These are phyloP conservation scores for Epichloe aotearoae DNA, from an alignment of 2,329 filamentous ascomycete genomes.

Conservation along the genomic window DNA sequence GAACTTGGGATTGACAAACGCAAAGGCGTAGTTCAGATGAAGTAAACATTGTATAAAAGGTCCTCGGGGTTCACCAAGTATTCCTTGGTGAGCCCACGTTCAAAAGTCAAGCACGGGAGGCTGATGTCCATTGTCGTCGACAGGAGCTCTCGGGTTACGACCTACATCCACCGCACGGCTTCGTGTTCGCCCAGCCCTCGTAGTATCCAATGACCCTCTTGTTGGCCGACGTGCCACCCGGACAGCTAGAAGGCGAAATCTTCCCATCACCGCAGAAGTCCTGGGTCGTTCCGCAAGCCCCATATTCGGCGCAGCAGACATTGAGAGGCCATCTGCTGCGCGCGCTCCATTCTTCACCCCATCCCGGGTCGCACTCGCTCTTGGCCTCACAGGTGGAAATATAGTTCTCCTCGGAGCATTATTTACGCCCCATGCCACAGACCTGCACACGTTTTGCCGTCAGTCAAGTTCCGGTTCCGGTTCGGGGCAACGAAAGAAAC, in stretches of 20 bases:
- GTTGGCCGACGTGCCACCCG: not conserved
- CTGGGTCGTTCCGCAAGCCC: constrained; percentile 2
- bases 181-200: constrained; percentile 13
- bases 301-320: constrained; percentile 19
- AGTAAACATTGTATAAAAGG: constrained; percentile 14
- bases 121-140: constrained; percentile 1
- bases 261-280: constrained; percentile 21
- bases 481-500: too few species aligned
- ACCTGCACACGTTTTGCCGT: not conserved
- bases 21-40: constrained; percentile 17
- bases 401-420: constrained; percentile 6
- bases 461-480: too few species aligned
- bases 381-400: constrained; percentile 13
- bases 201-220: constrained; percentile 19
- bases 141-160: not conserved
- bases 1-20: constrained; percentile 15
- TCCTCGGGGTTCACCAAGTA: constrained; percentile 10
- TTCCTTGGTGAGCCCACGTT: too few species aligned
- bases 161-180: too few species aligned
- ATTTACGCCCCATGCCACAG: constrained; percentile 3
- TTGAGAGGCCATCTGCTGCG: constrained; percentile 20
- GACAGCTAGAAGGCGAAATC: constrained; percentile 7
- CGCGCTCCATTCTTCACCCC: constrained; percentile 1
- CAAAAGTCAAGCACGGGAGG: too few species aligned
- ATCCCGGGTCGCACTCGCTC: constrained; percentile 14